Conservation (phyloP, 2,329 filamentous ascomycete genomes). For the Mycosphaerella arachidis region DNA sequence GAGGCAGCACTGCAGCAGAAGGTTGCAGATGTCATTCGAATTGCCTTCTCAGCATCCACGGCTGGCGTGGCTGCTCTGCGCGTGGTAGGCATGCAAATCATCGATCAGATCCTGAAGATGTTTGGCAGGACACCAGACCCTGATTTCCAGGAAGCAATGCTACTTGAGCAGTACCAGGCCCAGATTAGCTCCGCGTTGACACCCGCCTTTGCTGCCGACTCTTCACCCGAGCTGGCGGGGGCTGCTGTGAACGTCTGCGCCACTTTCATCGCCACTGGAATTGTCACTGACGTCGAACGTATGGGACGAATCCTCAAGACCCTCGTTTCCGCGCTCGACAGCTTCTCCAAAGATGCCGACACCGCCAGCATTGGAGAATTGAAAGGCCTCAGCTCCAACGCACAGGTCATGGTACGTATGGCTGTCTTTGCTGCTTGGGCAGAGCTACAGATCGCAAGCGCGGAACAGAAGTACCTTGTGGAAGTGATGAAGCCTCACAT, state of each 20-base stretch:
- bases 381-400: conserved; percentile 88
- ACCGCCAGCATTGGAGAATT: conserved; percentile 87
- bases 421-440: conserved; percentile 96
- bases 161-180: conserved; percentile 96
- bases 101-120: conserved; percentile 88
- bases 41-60: conserved; percentile 96
- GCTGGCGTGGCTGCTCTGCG: conserved; percentile 85
- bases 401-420: conserved; percentile 98
- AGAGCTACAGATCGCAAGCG: conserved; percentile 89
- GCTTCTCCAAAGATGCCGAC: conserved; percentile 75
- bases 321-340: conserved; percentile 82
- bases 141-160: conserved; percentile 93
- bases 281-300: conserved; percentile 94
- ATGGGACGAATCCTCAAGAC: conserved; percentile 98
- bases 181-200: conserved; percentile 96
- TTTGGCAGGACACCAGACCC: conserved; percentile 95
- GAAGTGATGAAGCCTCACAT: conserved; percentile 89
- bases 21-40: conserved; percentile 88
- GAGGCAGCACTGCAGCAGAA: conserved; percentile 74
- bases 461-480: conserved; percentile 82
- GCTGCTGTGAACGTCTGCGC: conserved; percentile 97
- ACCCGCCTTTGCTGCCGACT: conserved; percentile 91
- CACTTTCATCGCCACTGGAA: conserved; percentile 95
- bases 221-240: conserved; percentile 89
- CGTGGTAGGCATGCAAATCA: conserved; percentile 87